Evolutionary conservation across 345 rosid genomes (phyloP).

Genomic region (Populus davidiana): DNA sequence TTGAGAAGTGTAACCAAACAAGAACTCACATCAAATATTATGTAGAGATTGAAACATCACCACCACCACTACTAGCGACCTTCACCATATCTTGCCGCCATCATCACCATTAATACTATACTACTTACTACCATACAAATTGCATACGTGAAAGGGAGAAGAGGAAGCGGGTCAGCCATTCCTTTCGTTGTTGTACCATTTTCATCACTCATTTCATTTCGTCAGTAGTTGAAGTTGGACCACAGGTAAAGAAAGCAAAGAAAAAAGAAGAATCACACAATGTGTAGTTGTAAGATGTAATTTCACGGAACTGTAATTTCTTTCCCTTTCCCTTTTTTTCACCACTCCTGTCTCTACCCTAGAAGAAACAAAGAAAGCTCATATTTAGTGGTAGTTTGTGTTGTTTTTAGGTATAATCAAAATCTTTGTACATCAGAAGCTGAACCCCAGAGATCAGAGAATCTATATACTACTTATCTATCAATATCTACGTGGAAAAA

Average conservation of each 20-base stretch:
- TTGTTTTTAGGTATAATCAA: slow-evolving; percentile 20
- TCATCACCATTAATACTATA: slow-evolving; percentile 15
- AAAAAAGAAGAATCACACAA: slow-evolving; percentile 2
- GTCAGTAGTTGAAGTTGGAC: slow-evolving; percentile 38
- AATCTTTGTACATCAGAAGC: slow-evolving; percentile 32
- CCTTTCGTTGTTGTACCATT: slow-evolving; percentile 39
- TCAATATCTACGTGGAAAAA: neutral
- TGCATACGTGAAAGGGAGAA: slow-evolving; percentile 43
- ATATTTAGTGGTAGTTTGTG: slow-evolving; percentile 20
- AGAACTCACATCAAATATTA: slow-evolving; percentile 28
- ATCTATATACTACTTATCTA: neutral
- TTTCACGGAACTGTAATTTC: slow-evolving; percentile 27
- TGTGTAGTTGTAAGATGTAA: slow-evolving; percentile 40
- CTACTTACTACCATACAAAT: slow-evolving; percentile 49
- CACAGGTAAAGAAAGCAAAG: slow-evolving; percentile 30
- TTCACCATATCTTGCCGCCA: neutral
- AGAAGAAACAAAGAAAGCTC: slow-evolving; percentile 29
- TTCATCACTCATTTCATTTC: slow-evolving; percentile 21
- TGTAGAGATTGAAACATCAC: slow-evolving; percentile 38
- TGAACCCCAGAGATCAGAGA: neutral
- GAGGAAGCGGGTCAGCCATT: slow-evolving; percentile 51
- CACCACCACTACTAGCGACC: neutral
- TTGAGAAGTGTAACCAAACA: slow-evolving; percentile 32
- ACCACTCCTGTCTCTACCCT: slow-evolving; percentile 25
- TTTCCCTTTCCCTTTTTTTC: neutral